Conservation (phyloP, 495 filamentous ascomycete genomes). For the Hypoxylon fuscum region DNA sequence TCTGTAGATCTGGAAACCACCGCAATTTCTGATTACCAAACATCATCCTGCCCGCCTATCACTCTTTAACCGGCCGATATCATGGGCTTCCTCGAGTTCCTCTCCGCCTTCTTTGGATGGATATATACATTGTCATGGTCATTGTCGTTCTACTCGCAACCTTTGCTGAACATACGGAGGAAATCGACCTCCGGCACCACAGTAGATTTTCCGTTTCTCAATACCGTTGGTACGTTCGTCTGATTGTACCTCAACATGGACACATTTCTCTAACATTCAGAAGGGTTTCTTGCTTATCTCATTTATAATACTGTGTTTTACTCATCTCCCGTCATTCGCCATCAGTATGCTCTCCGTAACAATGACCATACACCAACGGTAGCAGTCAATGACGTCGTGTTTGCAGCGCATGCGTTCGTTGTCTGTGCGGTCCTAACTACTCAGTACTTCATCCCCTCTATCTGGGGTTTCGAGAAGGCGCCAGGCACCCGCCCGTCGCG, state of each 20-base stretch:
- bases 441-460: constrained; percentile 73
- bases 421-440: constrained; percentile 71
- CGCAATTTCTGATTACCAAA: not conserved
- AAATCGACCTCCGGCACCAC: constrained; percentile 82
- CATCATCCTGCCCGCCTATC: constrained; percentile 13
- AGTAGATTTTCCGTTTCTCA: constrained; percentile 86
- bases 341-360: constrained; percentile 87
- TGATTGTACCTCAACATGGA: constrained; percentile 28
- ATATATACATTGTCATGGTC: constrained; percentile 79
- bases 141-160: constrained; percentile 91
- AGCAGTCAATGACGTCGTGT: constrained; percentile 87
- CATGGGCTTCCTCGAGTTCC: constrained; percentile 48
- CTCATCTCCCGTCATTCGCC: constrained; percentile 77
- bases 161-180: constrained; percentile 76
- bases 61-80: constrained; percentile 24
- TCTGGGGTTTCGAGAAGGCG: constrained; percentile 80
- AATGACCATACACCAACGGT: constrained; percentile 79
- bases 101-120: constrained; percentile 67
- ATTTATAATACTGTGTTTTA: constrained; percentile 77
- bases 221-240: constrained; percentile 74
- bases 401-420: constrained; percentile 78
- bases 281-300: constrained; percentile 81
- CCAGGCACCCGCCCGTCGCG: constrained; percentile 64
- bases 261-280: constrained; percentile 32
- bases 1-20: not conserved